Evolutionary conservation across 305 asterid species (phyloP).

Genomic region (Fraxinus baroniana): DNA sequence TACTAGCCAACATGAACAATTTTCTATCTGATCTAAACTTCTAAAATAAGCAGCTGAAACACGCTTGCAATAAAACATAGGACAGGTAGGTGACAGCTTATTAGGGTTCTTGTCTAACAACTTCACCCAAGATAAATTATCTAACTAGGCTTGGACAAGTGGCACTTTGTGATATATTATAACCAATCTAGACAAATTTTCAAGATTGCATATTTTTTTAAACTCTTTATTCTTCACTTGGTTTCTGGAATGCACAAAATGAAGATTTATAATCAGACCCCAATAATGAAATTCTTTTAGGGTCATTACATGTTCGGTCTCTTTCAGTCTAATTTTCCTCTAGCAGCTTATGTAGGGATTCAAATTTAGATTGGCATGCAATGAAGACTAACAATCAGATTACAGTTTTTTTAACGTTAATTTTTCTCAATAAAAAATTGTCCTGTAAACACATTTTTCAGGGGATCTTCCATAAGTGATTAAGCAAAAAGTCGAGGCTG

Average conservation of each 20-base stretch:
- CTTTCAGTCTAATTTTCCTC: neutral
- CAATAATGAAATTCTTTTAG: neutral
- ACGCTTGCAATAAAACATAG: neutral
- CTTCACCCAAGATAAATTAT: neutral
- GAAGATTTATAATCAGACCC: constrained; percentile 4
- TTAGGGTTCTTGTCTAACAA: neutral
- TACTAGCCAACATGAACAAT: neutral
- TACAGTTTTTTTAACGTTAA: neutral
- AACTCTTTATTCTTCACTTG: neutral
- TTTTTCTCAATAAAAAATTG: neutral
- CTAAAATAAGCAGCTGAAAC: neutral
- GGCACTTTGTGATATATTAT: neutral
- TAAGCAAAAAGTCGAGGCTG: neutral
- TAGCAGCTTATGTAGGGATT: neutral
- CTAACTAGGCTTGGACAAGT: constrained; percentile 1
- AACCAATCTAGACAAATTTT: neutral
- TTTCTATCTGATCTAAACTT: neutral
- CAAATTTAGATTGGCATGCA: neutral
- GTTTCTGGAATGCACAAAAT: neutral
- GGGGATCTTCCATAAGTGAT: neutral
- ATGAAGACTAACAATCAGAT: neutral
- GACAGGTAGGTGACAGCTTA: neutral
- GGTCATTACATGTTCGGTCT: neutral
- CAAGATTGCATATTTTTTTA: neutral
- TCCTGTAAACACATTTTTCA: neutral